These are phyloP conservation scores for Rosa chinensis DNA, from an alignment of 306 rosid species.

Conservation along the genomic window DNA sequence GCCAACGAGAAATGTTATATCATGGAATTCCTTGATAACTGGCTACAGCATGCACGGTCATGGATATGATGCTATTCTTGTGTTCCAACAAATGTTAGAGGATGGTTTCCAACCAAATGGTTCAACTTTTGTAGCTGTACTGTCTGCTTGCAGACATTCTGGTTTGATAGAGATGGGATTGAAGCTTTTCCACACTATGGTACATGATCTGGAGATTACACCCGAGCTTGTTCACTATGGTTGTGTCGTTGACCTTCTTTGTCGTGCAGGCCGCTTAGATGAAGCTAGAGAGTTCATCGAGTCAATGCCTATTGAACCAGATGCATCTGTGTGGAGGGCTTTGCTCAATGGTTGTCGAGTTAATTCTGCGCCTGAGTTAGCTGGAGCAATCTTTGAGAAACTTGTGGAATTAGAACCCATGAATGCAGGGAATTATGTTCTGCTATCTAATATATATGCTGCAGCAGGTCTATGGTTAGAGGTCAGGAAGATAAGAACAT, in stretches of 20 bases:
- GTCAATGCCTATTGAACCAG: conserved; percentile 38
- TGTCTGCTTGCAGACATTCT: conserved; percentile 55
- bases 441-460: conserved; percentile 49
- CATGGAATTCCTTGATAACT: conserved; percentile 51
- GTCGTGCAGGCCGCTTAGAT: conserved; percentile 41
- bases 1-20: conserved; percentile 32
- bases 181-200: conserved; percentile 42
- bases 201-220: conserved; percentile 34
- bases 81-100: conserved; percentile 34
- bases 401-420: conserved; percentile 47
- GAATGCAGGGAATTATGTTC: conserved; percentile 43
- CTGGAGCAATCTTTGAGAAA: conserved; percentile 34
- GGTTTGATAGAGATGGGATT: conserved; percentile 41
- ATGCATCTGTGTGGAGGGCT: conserved; percentile 56
- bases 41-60: conserved; percentile 48
- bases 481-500: conserved; percentile 32
- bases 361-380: conserved; percentile 25
- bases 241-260: conserved; percentile 49
- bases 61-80: conserved; percentile 37
- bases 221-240: conserved; percentile 51
- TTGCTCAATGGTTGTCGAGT: conserved; percentile 45
- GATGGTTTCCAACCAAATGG: conserved; percentile 40
- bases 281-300: conserved; percentile 43
- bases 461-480: conserved; percentile 44
- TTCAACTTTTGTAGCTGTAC: conserved; percentile 38